Base-by-base conservation (phyloP, 177 flowering plant genomes). In the Telopea speciosissima region DNA sequence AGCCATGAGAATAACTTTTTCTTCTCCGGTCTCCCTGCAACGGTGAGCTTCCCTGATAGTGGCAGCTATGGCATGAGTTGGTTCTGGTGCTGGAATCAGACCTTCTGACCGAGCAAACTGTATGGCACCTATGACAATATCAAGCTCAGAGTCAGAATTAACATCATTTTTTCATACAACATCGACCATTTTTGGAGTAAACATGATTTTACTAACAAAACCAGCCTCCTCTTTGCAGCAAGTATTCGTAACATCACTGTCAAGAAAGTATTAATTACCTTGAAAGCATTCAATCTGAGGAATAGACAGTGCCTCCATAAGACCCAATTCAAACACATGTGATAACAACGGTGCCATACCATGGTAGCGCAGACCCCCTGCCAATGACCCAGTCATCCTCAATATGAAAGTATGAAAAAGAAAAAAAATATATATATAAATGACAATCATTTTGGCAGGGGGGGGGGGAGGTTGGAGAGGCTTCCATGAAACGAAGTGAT, bases 271-370 rank as follows among this genome's bases (percentile, higher is more conserved):
- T 26, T 0, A 69, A 8, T 70, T 76, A 89, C 97, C 96, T 82
- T 79, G 82, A 81, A 94, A 94, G 82, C 99, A 92, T 80, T 94
- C 99, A 26, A 40, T 87, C 72, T 94, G 99, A 52, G 97, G 91
- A 71, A 94, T 85, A 26, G 99, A 66, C 49, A 88, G 23, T 24
- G 99, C 93, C 81, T 94, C 97, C 90, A 92, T 86, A 71, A 83
- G 83, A 59, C 99, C 99, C 74, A 87, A 66, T 63, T 94, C 97
- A 76, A 88, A 90, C 42, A 92, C 84, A 78, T 94, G 99, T 44
- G 99, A 94, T 66, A 94, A 83, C 75, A 94, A 73, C 63, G 99
- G 99, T 63, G 97, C 93, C 97, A 94, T 94, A 12, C 99, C 99
- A 79, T 94, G 99, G 82, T 92, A 94, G 0, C 99, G 89, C 78